phyloP scores from a whole-genome alignment of 495 filamentous ascomycete species.

The Aspergillus bertholletiae region DNA sequence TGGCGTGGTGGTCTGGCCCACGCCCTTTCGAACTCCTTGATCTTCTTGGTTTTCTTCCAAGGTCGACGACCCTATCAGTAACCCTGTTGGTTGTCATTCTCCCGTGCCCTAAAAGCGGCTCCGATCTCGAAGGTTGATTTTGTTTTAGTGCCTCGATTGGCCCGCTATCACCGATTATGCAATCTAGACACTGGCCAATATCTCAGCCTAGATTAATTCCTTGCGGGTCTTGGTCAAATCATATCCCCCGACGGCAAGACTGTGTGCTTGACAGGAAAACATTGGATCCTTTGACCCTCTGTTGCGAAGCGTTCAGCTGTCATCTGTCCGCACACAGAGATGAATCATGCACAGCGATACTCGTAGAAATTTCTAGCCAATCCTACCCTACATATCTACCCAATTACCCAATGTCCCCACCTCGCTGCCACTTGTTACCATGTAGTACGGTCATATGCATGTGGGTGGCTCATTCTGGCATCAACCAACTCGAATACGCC shows the following conservation, averaged over 20 bases:
- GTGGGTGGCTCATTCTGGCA: not conserved
- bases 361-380: not conserved
- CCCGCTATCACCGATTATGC: conserved; percentile 8
- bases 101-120: no score
- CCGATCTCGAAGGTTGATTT: conserved; percentile 2
- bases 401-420: not conserved
- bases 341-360: not conserved
- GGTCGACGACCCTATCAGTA: not conserved
- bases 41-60: no score
- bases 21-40: not conserved
- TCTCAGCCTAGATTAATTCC: not conserved
- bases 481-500: not conserved
- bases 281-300: not conserved
- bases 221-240: not conserved
- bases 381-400: not conserved
- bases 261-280: no score
- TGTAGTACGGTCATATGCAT: no score
- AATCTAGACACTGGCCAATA: conserved; percentile 6
- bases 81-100: no score
- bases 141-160: conserved; percentile 6
- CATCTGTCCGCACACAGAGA: not conserved
- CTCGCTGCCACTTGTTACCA: not conserved
- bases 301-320: not conserved
- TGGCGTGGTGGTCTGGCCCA: conserved; percentile 1
- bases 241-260: not conserved